Conservation (phyloP, 2,329 filamentous ascomycete genomes). For the Trichoderma sp. region DNA sequence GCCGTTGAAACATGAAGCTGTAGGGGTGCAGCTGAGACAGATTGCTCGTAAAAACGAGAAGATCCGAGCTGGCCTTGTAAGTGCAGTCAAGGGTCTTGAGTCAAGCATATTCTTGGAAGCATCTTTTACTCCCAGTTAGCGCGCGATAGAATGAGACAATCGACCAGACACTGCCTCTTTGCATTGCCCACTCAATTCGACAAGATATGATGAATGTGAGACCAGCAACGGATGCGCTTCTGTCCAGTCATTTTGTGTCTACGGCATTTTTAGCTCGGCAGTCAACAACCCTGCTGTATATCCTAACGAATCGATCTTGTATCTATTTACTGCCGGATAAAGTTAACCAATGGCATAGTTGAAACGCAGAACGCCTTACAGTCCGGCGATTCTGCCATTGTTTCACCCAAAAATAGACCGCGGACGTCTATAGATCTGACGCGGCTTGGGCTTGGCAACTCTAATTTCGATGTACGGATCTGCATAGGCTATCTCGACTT, state of each 20-base stretch:
- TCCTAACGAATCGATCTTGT: not conserved
- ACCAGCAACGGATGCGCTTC: not conserved
- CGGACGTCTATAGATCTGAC: not conserved
- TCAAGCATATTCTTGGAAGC: not conserved
- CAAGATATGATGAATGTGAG: not conserved
- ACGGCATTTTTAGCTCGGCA: not conserved
- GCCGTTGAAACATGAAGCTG: not conserved
- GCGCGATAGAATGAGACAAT: not conserved
- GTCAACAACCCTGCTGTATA: not conserved
- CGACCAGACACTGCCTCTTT: not conserved
- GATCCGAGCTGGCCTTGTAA: not conserved
- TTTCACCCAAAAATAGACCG: not conserved
- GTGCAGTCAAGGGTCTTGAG: not conserved
- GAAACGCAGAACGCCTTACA: not conserved
- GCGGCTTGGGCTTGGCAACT: not conserved
- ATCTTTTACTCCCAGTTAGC: not conserved
- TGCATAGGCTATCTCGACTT: not conserved
- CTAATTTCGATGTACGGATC: conserved; percentile 2
- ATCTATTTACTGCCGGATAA: not conserved
- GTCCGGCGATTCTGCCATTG: not conserved
- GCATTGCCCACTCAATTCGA: not conserved
- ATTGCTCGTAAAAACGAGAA: not conserved
- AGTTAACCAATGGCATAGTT: not conserved
- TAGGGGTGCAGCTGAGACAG: not conserved
- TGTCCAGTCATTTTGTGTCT: not conserved